phyloP scores from a whole-genome alignment of 257 asterid genomes.

The Rehmannia glutinosa region DNA sequence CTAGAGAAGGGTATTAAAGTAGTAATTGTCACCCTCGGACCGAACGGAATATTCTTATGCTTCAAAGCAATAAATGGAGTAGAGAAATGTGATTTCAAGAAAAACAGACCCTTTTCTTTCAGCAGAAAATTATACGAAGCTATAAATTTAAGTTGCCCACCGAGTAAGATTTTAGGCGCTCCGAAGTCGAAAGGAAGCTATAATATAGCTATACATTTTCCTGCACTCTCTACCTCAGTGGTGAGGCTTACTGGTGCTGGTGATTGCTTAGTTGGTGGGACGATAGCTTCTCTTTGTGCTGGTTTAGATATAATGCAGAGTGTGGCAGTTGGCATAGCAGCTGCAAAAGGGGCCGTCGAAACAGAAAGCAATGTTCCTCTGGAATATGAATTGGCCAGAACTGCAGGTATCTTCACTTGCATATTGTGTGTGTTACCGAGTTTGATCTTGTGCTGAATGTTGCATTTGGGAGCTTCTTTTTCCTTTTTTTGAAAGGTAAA shows the following conservation, averaged over 20 bases:
- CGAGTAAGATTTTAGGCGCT: slow-evolving; percentile 22
- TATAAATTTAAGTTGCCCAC: slow-evolving; percentile 47
- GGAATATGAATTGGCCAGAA: slow-evolving; percentile 36
- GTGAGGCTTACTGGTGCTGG: slow-evolving; percentile 86
- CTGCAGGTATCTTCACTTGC: slow-evolving; percentile 65
- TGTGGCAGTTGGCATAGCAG: slow-evolving; percentile 86
- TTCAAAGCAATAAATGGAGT: slow-evolving; percentile 34
- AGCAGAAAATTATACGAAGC: slow-evolving; percentile 42
- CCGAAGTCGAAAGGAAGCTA: slow-evolving; percentile 24
- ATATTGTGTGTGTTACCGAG: neutral
- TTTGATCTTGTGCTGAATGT: neutral
- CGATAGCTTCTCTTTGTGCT: slow-evolving; percentile 57
- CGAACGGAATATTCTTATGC: slow-evolving; percentile 74
- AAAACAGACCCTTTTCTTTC: slow-evolving; percentile 25
- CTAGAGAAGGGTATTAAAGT: slow-evolving; percentile 76
- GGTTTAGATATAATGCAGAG: slow-evolving; percentile 91
- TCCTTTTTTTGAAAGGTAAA: neutral
- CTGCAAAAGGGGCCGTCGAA: slow-evolving; percentile 86
- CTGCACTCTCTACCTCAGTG: slow-evolving; percentile 71
- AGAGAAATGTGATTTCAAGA: slow-evolving; percentile 13
- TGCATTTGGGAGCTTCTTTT: neutral
- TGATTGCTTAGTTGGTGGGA: slow-evolving; percentile 94
- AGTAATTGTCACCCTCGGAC: slow-evolving; percentile 77
- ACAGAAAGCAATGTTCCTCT: slow-evolving; percentile 65
- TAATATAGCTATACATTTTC: slow-evolving; percentile 58